Evolutionary conservation across 2,329 filamentous ascomycete genomes (phyloP).

Genomic region (Ascochyta koolunga): DNA sequence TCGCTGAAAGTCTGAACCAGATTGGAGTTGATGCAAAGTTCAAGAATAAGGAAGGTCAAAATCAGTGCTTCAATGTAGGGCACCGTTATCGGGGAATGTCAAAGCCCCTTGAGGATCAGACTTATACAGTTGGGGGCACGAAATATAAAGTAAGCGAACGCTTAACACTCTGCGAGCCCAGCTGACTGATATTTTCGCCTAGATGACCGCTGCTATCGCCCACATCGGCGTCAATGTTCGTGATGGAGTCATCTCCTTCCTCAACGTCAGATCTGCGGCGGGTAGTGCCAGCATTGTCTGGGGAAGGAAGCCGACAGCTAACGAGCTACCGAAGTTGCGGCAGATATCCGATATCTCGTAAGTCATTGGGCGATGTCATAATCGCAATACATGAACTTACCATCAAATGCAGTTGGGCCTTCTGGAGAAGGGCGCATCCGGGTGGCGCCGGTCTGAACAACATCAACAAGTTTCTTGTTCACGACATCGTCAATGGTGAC

Average conservation of each 20-base stretch:
- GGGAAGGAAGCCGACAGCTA: not conserved
- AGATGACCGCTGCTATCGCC: conserved; percentile 2
- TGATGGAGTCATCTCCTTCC: conserved; percentile 1
- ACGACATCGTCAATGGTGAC: not conserved
- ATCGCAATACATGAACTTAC: not conserved
- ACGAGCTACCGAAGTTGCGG: conserved; percentile 2
- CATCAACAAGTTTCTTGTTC: conserved; percentile 4
- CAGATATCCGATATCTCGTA: conserved; percentile 8
- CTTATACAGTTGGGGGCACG: not conserved
- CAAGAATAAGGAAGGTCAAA: not conserved
- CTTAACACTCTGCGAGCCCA: not conserved
- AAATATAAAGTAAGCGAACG: not conserved
- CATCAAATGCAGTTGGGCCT: not conserved
- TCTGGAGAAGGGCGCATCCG: conserved; percentile 1
- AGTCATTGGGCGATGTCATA: not conserved
- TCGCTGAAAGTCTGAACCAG: not conserved
- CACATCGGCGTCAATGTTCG: conserved; percentile 10
- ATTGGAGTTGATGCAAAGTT: conserved; percentile 3
- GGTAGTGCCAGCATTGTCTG: not conserved
- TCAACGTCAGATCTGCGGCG: conserved; percentile 5
- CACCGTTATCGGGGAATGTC: not conserved
- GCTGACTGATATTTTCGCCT: not conserved
- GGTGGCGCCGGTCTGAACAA: not conserved
- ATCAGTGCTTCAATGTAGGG: not conserved
- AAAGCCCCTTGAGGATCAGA: not conserved